phyloP scores from a whole-genome alignment of 164 flowering plant genomes.

The Vitis rotundifolia region DNA sequence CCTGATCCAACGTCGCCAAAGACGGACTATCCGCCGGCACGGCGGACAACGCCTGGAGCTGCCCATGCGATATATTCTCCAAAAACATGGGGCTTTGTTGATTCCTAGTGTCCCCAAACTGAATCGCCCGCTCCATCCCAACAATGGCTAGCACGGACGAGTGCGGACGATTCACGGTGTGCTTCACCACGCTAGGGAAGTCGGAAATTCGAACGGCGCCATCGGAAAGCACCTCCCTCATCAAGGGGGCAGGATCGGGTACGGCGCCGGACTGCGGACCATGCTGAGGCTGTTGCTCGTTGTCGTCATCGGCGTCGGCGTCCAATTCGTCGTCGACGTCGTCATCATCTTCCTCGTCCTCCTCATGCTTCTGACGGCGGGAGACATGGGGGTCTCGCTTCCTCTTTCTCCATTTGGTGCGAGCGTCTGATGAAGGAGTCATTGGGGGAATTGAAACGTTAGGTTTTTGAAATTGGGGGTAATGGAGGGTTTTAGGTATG shows the following conservation, averaged over 20 bases:
- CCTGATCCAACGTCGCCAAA: slow-evolving; percentile 39
- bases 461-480: not conserved
- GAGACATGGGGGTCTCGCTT: slow-evolving; percentile 38
- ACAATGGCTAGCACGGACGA: slow-evolving; percentile 62
- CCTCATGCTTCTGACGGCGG: slow-evolving; percentile 26
- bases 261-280: slow-evolving; percentile 23
- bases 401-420: slow-evolving; percentile 67
- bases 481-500: slow-evolving; percentile 6
- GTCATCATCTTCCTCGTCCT: slow-evolving; percentile 23
- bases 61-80: slow-evolving; percentile 92
- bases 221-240: slow-evolving; percentile 47
- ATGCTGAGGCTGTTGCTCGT: slow-evolving; percentile 17
- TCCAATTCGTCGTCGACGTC: slow-evolving; percentile 50
- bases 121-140: slow-evolving; percentile 52
- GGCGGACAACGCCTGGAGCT: slow-evolving; percentile 81
- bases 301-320: slow-evolving; percentile 21
- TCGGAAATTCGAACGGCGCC: slow-evolving; percentile 51
- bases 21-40: slow-evolving; percentile 57
- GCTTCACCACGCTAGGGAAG: slow-evolving; percentile 73
- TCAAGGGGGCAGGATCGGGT: slow-evolving; percentile 15
- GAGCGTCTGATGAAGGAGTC: slow-evolving; percentile 24
- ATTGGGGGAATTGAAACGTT: no score
- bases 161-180: slow-evolving; percentile 65
- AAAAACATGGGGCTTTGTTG: slow-evolving; percentile 26
- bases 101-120: slow-evolving; percentile 30